These are phyloP conservation scores for Penicillium sp. DNA, from an alignment of 2,329 filamentous ascomycete species.

Conservation along the genomic window DNA sequence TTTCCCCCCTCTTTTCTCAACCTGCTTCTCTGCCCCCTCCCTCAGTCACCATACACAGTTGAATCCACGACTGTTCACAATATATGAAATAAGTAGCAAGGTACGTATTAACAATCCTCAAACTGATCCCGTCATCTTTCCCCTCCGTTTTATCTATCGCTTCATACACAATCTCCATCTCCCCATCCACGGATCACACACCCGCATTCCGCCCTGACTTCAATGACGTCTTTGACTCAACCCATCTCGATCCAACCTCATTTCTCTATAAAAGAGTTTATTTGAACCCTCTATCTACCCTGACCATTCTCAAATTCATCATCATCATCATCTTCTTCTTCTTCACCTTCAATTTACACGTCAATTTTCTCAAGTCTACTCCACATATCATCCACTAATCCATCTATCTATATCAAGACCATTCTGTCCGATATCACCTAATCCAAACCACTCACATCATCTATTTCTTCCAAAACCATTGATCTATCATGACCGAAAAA, in stretches of 20 bases:
- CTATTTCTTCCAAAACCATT: neutral
- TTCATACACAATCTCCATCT: neutral
- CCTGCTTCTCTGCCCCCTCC: neutral
- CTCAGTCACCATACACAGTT: neutral
- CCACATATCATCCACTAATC: neutral
- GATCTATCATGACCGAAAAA: slow-evolving; percentile 10
- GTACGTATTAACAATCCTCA: neutral
- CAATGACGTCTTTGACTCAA: slow-evolving; percentile 36
- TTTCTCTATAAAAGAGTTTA: slow-evolving; percentile 4
- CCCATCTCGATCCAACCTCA: slow-evolving; percentile 2
- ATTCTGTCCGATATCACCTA: neutral
- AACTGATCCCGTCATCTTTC: no score
- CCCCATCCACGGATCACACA: neutral
- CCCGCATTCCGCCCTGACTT: slow-evolving; percentile 6
- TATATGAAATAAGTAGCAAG: neutral
- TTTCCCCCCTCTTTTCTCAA: neutral
- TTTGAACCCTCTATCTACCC: neutral
- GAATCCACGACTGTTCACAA: neutral
- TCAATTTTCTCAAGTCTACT: no score
- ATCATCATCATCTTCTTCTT: no score
- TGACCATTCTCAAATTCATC: neutral
- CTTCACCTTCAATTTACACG: neutral
- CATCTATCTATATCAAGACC: neutral
- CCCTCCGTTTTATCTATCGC: neutral
- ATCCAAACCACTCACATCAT: neutral